phyloP scores from a whole-genome alignment of 345 rosid genomes.

The Eucalyptus caleyi region DNA sequence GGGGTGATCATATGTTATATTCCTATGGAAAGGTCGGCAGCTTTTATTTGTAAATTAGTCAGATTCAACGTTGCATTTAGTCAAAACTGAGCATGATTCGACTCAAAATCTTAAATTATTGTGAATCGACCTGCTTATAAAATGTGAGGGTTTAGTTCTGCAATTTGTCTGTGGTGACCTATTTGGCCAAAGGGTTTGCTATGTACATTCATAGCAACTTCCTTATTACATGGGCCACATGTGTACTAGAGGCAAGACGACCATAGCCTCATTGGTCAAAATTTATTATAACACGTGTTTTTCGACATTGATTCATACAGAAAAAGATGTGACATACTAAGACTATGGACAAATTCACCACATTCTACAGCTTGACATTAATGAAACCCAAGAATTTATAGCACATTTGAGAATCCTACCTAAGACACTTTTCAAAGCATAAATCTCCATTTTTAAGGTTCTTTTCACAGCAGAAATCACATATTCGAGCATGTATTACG shows the following conservation, averaged over 20 bases:
- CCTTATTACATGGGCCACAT: background rate
- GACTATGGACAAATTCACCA: background rate
- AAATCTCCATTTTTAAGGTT: fast-evolving
- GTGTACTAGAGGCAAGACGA: background rate
- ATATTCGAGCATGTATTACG: background rate
- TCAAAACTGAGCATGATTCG: fast-evolving
- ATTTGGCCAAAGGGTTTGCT: background rate
- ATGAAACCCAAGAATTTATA: background rate
- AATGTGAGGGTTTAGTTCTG: fast-evolving
- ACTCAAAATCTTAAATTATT: fast-evolving
- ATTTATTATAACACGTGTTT: background rate
- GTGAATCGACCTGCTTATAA: fast-evolving
- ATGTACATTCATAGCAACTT: background rate
- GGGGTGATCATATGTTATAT: background rate
- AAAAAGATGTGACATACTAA: background rate
- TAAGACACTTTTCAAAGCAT: background rate
- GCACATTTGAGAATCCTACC: background rate
- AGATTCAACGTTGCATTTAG: background rate
- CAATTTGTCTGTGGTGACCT: background rate
- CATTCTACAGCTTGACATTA: background rate
- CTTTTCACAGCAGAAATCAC: background rate
- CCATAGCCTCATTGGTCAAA: fast-evolving
- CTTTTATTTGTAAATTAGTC: background rate
- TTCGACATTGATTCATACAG: fast-evolving
- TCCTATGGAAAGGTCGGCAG: fast-evolving